These are phyloP conservation scores for Coniochaeta hoffmannii DNA, from an alignment of 2,329 filamentous ascomycete species.

Conservation along the genomic window DNA sequence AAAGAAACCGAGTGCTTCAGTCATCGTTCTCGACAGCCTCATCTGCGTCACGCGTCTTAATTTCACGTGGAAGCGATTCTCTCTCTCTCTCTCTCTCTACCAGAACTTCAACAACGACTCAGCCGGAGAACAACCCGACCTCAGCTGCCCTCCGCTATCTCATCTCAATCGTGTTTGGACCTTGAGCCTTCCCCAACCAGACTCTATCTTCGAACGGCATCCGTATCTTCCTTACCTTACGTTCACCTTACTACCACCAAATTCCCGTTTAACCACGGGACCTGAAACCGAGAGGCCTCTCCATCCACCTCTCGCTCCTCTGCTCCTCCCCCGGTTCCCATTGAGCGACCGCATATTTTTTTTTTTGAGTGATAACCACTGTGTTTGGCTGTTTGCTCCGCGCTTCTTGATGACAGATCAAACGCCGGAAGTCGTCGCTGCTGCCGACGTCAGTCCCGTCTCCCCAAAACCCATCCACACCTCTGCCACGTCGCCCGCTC, in stretches of 20 bases:
- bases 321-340: neutral
- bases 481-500: conserved; percentile 29
- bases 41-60: neutral
- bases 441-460: conserved; percentile 44
- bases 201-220: neutral
- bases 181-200: neutral
- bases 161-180: neutral
- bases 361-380: conserved; percentile 1
- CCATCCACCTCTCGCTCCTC: neutral
- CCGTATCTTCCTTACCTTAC: neutral
- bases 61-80: neutral
- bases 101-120: neutral
- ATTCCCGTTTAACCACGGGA: neutral
- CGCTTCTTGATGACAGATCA: conserved; percentile 35
- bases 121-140: neutral
- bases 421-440: conserved; percentile 41
- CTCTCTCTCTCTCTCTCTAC: neutral
- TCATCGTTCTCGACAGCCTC: neutral
- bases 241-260: neutral
- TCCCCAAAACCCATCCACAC: conserved; percentile 40
- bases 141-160: neutral
- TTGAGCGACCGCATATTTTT: neutral
- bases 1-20: neutral
- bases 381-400: neutral
- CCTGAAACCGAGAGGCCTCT: neutral